Evolutionary conservation across 2,329 filamentous ascomycete genomes (phyloP).

Genomic region (Paecilomyces variotii): DNA sequence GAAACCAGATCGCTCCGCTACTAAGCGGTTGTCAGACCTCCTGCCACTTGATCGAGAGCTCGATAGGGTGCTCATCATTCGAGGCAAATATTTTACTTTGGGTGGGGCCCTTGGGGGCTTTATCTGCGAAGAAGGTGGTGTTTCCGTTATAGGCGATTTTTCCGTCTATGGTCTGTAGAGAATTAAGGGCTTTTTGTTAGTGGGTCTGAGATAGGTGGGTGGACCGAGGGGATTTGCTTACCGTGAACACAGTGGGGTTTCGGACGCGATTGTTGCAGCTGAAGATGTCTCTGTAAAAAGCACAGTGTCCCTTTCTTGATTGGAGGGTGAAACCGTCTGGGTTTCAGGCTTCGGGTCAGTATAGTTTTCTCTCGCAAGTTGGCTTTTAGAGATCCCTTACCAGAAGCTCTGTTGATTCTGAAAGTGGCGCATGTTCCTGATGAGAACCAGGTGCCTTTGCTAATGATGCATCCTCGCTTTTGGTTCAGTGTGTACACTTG

Average conservation of each 20-base stretch:
- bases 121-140: constrained; percentile 31
- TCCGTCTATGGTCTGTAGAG: constrained; percentile 13
- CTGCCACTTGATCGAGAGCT: constrained; percentile 27
- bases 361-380: neutral
- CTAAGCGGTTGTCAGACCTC: constrained; percentile 3
- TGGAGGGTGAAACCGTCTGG: constrained; percentile 43
- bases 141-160: constrained; percentile 26
- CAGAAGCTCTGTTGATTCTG: constrained; percentile 17
- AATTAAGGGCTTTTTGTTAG: neutral
- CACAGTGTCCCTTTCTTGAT: constrained; percentile 53
- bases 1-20: neutral
- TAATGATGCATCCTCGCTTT: constrained; percentile 56
- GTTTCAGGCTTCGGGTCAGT: constrained; percentile 3
- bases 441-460: constrained; percentile 58
- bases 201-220: neutral
- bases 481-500: constrained; percentile 40
- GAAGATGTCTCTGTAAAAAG: constrained; percentile 46
- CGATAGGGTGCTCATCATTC: constrained; percentile 21
- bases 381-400: constrained; percentile 7
- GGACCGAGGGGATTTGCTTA: constrained; percentile 8
- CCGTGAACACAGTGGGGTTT: constrained; percentile 22
- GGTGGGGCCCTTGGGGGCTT: constrained; percentile 25
- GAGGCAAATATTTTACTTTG: constrained; percentile 28
- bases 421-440: constrained; percentile 60
- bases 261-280: constrained; percentile 40